Evolutionary conservation across 768 basidiomycete genomes (phyloP), one percentile per base, ranked within the genome.

Genomic region (Tulasnella sp.): DNA sequence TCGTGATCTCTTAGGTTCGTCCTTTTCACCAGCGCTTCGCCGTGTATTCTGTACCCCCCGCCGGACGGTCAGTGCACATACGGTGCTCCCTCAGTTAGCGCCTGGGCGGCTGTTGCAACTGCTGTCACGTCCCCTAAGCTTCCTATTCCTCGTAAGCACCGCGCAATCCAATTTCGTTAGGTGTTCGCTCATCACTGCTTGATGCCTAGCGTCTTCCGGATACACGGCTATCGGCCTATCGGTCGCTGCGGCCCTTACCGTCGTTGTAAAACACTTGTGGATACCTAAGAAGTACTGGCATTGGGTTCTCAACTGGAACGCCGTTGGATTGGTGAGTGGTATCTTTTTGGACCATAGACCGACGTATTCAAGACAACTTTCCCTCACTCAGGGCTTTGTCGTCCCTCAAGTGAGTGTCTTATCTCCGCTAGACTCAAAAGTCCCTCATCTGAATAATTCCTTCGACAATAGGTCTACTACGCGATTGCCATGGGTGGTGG

Each of bases 21-120:
- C 59, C 71, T 83, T 42, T 82, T 83, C 73, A 77, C 76, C 49
- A 79, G 75, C 58, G 78, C 79, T 12, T 71, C 76, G 14, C 79
- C 80, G 32, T 83, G 79, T 63, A 83, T 83, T 65, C 62, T 62
- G 45, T 65, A 61, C 65, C 71, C 58, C 21, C 59, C 63, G 31
- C 60, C 49, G 14, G 34, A 43, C 46, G 72, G 69, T 31, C 60
- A 68, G 51, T 80, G 79, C 67, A 74, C 76, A 31, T 81, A 79
- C 62, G 70, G 74, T 60, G 79, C 78, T 6, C 79, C 79, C 9
- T 76, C 75, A 6, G 76, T 80, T 19, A 63, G 72, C 52, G 78
- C 78, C 1, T 81, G 79, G 79, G 70, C 71, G 32, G 78, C 78
- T 34, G 78, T 80, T 34, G 75, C 78, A 8, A 60, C 74, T 46